These are phyloP conservation scores for Xylaria bambusicola DNA, from an alignment of 495 filamentous ascomycete species.

Conservation along the genomic window DNA sequence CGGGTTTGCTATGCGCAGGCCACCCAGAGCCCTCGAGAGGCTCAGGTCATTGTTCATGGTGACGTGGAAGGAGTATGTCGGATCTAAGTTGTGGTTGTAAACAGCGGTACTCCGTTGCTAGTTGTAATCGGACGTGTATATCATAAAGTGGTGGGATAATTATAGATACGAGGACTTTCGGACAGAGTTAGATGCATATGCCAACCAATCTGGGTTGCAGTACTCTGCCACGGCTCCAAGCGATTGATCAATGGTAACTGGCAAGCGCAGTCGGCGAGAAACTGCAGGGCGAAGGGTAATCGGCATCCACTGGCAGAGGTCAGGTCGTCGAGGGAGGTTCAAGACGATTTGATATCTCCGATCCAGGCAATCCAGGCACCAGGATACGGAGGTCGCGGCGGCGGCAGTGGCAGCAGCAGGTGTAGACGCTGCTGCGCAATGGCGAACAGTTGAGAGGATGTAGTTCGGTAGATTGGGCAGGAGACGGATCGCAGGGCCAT, in stretches of 20 bases:
- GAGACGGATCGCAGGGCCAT: constrained; percentile 15
- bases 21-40: constrained; percentile 88
- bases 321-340: constrained; percentile 9
- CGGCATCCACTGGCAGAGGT: neutral
- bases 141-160: constrained; percentile 5
- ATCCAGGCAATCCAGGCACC: constrained; percentile 12
- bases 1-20: constrained; percentile 95
- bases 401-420: neutral
- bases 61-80: constrained; percentile 6
- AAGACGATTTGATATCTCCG: neutral
- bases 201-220: constrained; percentile 6
- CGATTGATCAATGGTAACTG: constrained; percentile 12
- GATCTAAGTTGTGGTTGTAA: neutral
- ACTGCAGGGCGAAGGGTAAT: neutral
- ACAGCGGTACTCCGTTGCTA: neutral
- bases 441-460: constrained; percentile 8
- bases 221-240: constrained; percentile 7
- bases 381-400: constrained; percentile 9
- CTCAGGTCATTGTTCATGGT: constrained; percentile 90
- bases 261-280: neutral
- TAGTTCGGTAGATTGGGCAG: constrained; percentile 1
- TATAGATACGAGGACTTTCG: constrained; percentile 5
- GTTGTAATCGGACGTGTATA: neutral
- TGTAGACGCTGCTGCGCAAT: constrained; percentile 6
- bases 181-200: constrained; percentile 7